phyloP scores from a whole-genome alignment of 371 early-diverging fungal species.

The Blakeslea trispora region DNA sequence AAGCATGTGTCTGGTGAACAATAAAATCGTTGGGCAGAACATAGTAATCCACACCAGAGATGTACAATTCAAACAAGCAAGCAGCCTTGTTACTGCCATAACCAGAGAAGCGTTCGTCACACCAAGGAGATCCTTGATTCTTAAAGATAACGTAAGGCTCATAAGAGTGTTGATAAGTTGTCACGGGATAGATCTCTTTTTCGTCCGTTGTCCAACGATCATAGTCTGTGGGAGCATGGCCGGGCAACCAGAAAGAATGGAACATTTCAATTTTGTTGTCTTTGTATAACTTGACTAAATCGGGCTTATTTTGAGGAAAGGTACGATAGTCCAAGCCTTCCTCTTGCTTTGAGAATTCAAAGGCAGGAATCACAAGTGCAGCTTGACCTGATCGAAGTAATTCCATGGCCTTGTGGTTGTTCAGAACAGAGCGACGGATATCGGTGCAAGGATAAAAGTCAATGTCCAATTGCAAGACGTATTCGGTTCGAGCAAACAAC shows the following conservation, averaged over 20 bases:
- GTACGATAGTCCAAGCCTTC: conserved; percentile 52
- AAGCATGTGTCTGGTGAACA: conserved; percentile 65
- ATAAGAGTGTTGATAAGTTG: conserved; percentile 56
- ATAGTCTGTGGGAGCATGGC: conserved; percentile 62
- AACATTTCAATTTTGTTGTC: conserved; percentile 53
- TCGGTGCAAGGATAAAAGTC: conserved; percentile 63
- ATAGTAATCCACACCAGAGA: conserved; percentile 62
- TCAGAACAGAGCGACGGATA: conserved; percentile 43
- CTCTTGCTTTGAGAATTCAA: conserved; percentile 55
- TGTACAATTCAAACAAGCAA: conserved; percentile 62
- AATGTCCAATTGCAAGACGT: conserved; percentile 64
- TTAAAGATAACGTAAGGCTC: conserved; percentile 63
- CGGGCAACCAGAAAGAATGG: conserved; percentile 56
- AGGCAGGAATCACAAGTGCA: conserved; percentile 62
- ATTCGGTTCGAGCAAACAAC: conserved; percentile 61
- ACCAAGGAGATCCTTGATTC: conserved; percentile 59
- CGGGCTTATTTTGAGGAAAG: conserved; percentile 51
- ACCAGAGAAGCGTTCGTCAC: conserved; percentile 66
- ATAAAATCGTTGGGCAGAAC: conserved; percentile 62
- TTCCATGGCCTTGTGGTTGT: conserved; percentile 37
- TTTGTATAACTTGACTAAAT: conserved; percentile 34
- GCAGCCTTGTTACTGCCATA: conserved; percentile 72
- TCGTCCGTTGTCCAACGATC: conserved; percentile 41
- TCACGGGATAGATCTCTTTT: conserved; percentile 51
- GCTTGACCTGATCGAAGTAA: conserved; percentile 41